A percentile compares a stretch with the other conserved stretches of the same genome.
Evolutionary conservation across 1,284 basidiomycete species (phyloP).

Genomic region (Rhodotorula glutinis): DNA sequence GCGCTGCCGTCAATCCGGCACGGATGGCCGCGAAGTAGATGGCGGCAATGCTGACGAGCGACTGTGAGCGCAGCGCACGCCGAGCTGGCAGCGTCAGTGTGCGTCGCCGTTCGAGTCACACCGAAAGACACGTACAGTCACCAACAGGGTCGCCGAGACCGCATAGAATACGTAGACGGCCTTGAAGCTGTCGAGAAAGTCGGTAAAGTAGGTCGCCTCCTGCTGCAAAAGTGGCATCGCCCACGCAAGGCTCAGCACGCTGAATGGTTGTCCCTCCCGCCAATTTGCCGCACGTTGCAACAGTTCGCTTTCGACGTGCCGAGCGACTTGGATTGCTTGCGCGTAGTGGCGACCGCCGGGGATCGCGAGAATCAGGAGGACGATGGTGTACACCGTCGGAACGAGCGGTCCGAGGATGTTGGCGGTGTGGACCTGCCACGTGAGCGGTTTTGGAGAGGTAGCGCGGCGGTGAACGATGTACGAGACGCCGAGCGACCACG

Average conservation of each 20-base stretch:
- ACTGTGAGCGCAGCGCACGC: too few relatives aligned
- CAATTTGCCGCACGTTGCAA: neutral
- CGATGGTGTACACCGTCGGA: constrained; percentile 1
- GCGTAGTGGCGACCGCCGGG: constrained; percentile 3
- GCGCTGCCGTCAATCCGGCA: neutral
- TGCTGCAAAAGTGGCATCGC: neutral
- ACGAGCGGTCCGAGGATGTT: constrained; percentile 4
- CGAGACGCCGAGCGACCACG: constrained; percentile 6
- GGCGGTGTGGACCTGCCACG: neutral
- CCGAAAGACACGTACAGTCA: neutral
- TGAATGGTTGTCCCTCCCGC: neutral
- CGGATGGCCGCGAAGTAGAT: constrained; percentile 12
- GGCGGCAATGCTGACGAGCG: constrained; percentile 4
- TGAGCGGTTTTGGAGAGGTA: neutral
- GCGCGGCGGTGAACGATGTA: constrained; percentile 8
- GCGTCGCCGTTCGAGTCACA: neutral
- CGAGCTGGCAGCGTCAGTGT: too few relatives aligned
- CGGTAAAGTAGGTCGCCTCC: neutral
- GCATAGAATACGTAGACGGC: constrained; percentile 7
- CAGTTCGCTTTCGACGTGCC: neutral
- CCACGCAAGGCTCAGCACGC: neutral
- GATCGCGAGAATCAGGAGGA: constrained; percentile 13
- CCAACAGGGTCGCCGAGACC: neutral
- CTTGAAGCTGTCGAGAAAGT: constrained; percentile 1
- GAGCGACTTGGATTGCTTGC: neutral